These are phyloP conservation scores for Apiospora aurea DNA, from an alignment of 2,329 filamentous ascomycete species.

Conservation along the genomic window DNA sequence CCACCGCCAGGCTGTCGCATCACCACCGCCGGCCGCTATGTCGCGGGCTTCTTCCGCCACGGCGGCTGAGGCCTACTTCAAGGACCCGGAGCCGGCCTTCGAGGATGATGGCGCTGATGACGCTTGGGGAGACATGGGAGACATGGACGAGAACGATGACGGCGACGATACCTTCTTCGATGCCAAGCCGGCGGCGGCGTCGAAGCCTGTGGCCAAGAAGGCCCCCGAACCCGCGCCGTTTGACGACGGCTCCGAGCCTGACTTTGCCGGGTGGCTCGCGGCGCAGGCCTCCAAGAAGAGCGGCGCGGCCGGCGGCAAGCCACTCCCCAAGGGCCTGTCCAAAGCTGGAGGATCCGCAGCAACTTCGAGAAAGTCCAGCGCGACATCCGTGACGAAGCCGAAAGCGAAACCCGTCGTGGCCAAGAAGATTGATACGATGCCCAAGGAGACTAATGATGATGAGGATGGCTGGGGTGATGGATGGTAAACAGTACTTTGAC, in stretches of 20 bases:
- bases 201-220: conserved; percentile 43
- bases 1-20: conserved; percentile 66
- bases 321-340: conserved; percentile 81
- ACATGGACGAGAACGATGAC: conserved; percentile 65
- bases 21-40: conserved; percentile 52
- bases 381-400: conserved; percentile 36
- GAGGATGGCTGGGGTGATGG: conserved; percentile 71
- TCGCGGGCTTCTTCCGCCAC: conserved; percentile 58
- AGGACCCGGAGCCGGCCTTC: conserved; percentile 57
- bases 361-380: conserved; percentile 45
- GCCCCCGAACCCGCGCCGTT: conserved; percentile 59
- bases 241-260: conserved; percentile 87
- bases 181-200: conserved; percentile 32
- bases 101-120: conserved; percentile 66
- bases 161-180: conserved; percentile 56
- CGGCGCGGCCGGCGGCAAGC: conserved; percentile 55
- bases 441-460: conserved; percentile 64
- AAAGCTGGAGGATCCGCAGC: conserved; percentile 58
- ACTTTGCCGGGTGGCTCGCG: conserved; percentile 94
- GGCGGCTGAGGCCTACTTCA: conserved; percentile 47
- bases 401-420: conserved; percentile 50
- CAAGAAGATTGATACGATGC: conserved; percentile 76
- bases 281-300: conserved; percentile 80
- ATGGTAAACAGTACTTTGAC: conserved; percentile 49
- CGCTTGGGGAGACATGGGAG: conserved; percentile 76